Evolutionary conservation across 768 basidiomycete species (phyloP).

Genomic region (Podaxis sp.): DNA sequence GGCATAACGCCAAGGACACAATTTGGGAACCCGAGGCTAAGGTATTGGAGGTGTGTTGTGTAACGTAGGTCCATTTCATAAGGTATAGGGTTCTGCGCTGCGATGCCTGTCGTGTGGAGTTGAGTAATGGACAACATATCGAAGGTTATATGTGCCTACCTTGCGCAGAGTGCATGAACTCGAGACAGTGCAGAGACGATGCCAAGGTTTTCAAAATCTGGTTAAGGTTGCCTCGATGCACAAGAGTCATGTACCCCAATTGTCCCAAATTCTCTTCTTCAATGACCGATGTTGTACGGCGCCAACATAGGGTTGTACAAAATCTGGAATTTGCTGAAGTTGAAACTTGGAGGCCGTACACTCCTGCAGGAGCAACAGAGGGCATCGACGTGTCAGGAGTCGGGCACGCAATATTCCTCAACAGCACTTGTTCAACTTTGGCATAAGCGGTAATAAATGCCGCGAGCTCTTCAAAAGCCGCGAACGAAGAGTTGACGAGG

Average conservation of each 20-base stretch:
- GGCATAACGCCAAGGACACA: constrained; percentile 25
- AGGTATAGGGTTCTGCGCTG: not conserved
- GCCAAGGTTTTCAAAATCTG: not conserved
- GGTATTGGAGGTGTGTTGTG: constrained; percentile 18
- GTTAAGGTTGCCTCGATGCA: not conserved
- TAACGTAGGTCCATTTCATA: constrained; percentile 18
- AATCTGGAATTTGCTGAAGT: not conserved
- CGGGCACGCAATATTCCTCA: not conserved
- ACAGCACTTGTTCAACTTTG: not conserved
- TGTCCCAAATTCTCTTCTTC: not conserved
- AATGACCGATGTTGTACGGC: not conserved
- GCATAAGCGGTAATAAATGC: not conserved
- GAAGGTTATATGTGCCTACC: not conserved
- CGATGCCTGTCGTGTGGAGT: not conserved
- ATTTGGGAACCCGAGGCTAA: constrained; percentile 23
- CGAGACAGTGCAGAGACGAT: not conserved
- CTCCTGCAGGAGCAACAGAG: not conserved
- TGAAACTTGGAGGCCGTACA: not conserved
- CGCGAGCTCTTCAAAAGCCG: not conserved
- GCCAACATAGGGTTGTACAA: not conserved
- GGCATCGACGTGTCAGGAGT: not conserved
- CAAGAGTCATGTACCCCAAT: not conserved
- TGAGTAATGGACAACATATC: not conserved
- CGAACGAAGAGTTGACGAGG: not conserved
- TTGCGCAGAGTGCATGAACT: constrained; percentile 1